Evolutionary conservation across 352 stramenopile species (phyloP).

Genomic region (Aphanomyces cochlioides): DNA sequence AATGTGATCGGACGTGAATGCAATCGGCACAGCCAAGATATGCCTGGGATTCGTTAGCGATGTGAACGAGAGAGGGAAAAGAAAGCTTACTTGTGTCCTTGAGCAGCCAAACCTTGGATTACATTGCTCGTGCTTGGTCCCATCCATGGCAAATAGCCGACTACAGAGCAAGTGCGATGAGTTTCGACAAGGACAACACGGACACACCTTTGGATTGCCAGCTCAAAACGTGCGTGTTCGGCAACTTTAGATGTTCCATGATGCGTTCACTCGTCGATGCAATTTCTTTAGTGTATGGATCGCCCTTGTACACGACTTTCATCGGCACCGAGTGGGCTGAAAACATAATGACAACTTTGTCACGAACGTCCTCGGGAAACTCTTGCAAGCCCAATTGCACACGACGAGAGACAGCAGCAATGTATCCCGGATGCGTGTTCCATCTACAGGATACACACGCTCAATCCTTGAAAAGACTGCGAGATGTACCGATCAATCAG

Average conservation of each 20-base stretch:
- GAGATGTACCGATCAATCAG: constrained; percentile 57
- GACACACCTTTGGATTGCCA: constrained; percentile 92
- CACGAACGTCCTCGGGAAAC: constrained; percentile 86
- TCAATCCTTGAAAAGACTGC: neutral
- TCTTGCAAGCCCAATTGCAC: constrained; percentile 89
- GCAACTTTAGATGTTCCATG: constrained; percentile 60
- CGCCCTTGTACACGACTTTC: constrained; percentile 86
- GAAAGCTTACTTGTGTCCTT: constrained; percentile 85
- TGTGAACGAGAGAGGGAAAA: too few species aligned
- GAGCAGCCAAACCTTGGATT: constrained; percentile 87
- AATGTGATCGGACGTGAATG: constrained; percentile 99
- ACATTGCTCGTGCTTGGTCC: constrained; percentile 95
- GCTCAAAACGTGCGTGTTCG: constrained; percentile 85
- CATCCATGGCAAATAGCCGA: constrained; percentile 98
- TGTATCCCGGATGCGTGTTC: constrained; percentile 95
- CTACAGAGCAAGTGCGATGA: constrained; percentile 35
- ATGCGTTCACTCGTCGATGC: constrained; percentile 65
- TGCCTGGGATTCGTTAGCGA: constrained; percentile 42
- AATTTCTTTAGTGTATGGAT: constrained; percentile 86
- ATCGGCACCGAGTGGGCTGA: constrained; percentile 87
- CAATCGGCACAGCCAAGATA: constrained; percentile 97
- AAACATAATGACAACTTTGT: constrained; percentile 88
- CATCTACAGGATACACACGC: constrained; percentile 62
- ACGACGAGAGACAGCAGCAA: constrained; percentile 89
- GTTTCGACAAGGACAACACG: neutral